Percentiles rank a stretch among this genome's conserved stretches.
Evolutionary conservation across 345 rosid species (phyloP).

Genomic region (Linum trigynum): DNA sequence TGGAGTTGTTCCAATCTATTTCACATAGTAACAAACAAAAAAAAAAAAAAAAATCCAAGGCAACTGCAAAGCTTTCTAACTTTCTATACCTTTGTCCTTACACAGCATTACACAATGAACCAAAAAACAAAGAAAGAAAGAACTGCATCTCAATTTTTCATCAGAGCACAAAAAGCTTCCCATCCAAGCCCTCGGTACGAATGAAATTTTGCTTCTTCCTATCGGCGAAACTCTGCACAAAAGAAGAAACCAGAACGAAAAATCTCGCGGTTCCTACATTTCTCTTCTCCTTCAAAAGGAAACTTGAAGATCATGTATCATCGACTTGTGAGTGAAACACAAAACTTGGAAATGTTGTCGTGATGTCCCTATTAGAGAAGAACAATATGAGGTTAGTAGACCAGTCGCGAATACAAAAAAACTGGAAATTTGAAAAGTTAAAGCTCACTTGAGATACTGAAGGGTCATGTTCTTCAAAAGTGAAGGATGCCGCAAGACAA

Average conservation of each 20-base stretch:
- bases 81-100: not conserved
- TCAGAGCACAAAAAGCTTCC: not conserved
- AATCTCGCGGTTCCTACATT: not conserved
- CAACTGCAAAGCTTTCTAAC: not conserved
- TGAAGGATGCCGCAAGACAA: slow-evolving; percentile 80
- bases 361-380: slow-evolving; percentile 62
- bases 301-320: slow-evolving; percentile 39
- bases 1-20: too few species aligned
- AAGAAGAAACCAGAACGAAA: not conserved
- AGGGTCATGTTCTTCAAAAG: slow-evolving; percentile 97
- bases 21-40: too few species aligned
- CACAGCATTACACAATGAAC: not conserved
- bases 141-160: not conserved
- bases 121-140: not conserved
- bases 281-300: not conserved
- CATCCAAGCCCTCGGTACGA: not conserved
- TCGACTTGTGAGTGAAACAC: slow-evolving; percentile 97
- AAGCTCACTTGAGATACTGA: slow-evolving; percentile 88
- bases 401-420: not conserved
- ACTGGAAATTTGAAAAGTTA: not conserved
- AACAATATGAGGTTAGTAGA: not conserved
- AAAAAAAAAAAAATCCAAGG: not conserved
- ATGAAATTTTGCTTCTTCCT: not conserved
- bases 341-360: slow-evolving; percentile 94
- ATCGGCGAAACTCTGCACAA: not conserved